These are phyloP conservation scores for peach (Prunus persica) DNA, from an alignment of 306 rosid genomes.

Conservation along the genomic window Prunus_persica_NCBIv2 NC_034016.1:1499501-1500000, in stretches of 20 bases:
- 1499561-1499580: not conserved
- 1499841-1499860: not conserved
- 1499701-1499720: not conserved
- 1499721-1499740: not conserved
- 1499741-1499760: slow-evolving; percentile 5
- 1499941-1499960: not conserved
- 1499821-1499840: not conserved
- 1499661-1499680: not conserved
- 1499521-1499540: not conserved
- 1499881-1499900: not conserved
- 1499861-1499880: slow-evolving; percentile 10
- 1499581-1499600: not conserved
- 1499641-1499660: not conserved
- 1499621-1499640: not conserved
- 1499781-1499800: not conserved
- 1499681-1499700: slow-evolving; percentile 14
- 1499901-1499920: not conserved
- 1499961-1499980: slow-evolving; percentile 57
- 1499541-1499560: not conserved
- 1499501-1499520: not conserved
- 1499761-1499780: slow-evolving; percentile 9
- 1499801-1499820: not conserved
- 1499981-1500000: slow-evolving; percentile 92
- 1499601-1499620: not conserved
- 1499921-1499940: slow-evolving; percentile 22